Evolutionary conservation across 2,329 filamentous ascomycete species (phyloP).

Genomic region (Calonectria fujianensis): DNA sequence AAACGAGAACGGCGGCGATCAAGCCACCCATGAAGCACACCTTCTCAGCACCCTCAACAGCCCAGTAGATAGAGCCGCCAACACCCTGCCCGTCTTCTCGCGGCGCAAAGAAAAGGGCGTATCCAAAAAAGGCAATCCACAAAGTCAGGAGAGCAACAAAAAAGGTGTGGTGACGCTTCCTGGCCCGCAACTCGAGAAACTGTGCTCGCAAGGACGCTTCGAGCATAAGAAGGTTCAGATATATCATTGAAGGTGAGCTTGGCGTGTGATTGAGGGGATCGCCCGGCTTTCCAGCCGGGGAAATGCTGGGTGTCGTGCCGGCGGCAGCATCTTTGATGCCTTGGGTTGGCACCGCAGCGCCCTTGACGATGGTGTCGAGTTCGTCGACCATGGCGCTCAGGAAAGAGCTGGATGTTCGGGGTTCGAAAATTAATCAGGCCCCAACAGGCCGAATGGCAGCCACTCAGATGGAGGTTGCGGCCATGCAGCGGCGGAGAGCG

Average conservation of each 20-base stretch:
- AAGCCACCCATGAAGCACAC: slow-evolving; percentile 93
- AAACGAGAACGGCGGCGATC: slow-evolving; percentile 89
- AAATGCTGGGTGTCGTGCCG: slow-evolving; percentile 63
- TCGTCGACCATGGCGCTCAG: slow-evolving; percentile 74
- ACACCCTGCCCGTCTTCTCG: slow-evolving; percentile 94
- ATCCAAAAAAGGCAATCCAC: slow-evolving; percentile 91
- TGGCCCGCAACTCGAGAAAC: slow-evolving; percentile 91
- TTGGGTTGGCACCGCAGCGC: slow-evolving; percentile 81
- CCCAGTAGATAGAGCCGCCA: slow-evolving; percentile 97
- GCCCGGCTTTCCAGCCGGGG: slow-evolving; percentile 60
- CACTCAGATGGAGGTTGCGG: slow-evolving; percentile 47
- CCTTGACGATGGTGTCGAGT: slow-evolving; percentile 94
- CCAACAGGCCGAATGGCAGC: slow-evolving; percentile 51
- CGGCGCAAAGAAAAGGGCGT: slow-evolving; percentile 95
- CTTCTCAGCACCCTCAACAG: slow-evolving; percentile 92
- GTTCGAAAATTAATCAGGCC: slow-evolving; percentile 25
- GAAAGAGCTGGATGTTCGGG: neutral
- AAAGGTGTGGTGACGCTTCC: slow-evolving; percentile 93
- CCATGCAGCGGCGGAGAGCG: slow-evolving; percentile 46
- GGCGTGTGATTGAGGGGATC: slow-evolving; percentile 89
- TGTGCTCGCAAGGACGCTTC: slow-evolving; percentile 95
- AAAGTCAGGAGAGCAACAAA: slow-evolving; percentile 86
- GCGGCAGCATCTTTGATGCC: slow-evolving; percentile 64
- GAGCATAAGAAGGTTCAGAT: slow-evolving; percentile 97
- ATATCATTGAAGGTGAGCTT: slow-evolving; percentile 96